Conservation (phyloP, 106 monocot species). For the Phalaenopsis aphrodite region DNA sequence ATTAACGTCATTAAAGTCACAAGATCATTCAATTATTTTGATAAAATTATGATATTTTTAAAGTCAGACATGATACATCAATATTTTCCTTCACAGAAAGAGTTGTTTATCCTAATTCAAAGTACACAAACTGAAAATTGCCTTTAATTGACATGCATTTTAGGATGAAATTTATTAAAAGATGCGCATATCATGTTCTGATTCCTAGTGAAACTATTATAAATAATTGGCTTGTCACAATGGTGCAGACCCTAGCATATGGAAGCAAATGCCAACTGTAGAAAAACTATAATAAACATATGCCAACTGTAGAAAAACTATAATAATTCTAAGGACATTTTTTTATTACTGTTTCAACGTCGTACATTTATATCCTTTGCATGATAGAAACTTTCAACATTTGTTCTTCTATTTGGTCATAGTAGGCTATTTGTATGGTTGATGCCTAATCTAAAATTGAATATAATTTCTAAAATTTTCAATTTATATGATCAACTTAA, state of each 20-base stretch:
- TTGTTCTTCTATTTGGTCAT: too few species aligned
- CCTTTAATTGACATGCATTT: background rate
- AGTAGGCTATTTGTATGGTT: background rate
- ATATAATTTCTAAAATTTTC: background rate
- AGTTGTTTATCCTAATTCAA: background rate
- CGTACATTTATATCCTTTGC: background rate
- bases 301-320: background rate
- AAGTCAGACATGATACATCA: background rate
- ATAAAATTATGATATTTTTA: background rate
- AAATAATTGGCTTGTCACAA: background rate
- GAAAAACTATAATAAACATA: background rate
- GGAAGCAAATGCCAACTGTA: background rate
- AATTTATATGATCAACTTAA: background rate
- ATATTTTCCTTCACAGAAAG: background rate
- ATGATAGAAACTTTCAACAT: background rate
- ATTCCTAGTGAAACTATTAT: background rate
- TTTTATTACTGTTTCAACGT: background rate
- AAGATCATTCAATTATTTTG: background rate
- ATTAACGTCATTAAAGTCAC: background rate
- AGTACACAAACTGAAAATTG: background rate
- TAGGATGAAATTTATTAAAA: background rate
- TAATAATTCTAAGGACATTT: background rate
- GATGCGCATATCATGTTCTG: background rate
- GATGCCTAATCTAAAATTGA: background rate
- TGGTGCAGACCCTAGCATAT: background rate